These are phyloP conservation scores for Beauveria sp. DNA, from an alignment of 2,329 filamentous ascomycete species.

Conservation along the genomic window DNA sequence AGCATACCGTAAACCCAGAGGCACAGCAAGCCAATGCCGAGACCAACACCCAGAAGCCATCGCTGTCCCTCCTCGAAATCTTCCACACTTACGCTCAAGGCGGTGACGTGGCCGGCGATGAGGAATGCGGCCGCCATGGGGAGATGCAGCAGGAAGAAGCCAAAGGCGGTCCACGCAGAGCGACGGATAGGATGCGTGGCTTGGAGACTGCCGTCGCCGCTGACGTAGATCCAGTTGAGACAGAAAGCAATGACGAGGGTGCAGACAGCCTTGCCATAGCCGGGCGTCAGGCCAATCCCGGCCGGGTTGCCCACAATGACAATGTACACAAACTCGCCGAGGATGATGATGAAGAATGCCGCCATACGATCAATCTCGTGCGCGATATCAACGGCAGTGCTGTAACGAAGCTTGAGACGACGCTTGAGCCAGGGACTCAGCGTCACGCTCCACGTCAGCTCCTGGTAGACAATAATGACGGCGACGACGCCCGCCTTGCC, in stretches of 20 bases:
- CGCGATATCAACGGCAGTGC: slow-evolving; percentile 40
- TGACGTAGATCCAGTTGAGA: slow-evolving; percentile 42
- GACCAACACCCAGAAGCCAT: slow-evolving; percentile 40
- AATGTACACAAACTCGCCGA: slow-evolving; percentile 41
- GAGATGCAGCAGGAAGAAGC: slow-evolving; percentile 36
- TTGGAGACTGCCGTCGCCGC: slow-evolving; percentile 37
- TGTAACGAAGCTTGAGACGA: slow-evolving; percentile 33
- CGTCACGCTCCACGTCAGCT: slow-evolving; percentile 35
- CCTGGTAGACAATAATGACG: slow-evolving; percentile 33
- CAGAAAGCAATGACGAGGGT: slow-evolving; percentile 42
- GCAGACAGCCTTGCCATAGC: slow-evolving; percentile 37
- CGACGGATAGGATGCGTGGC: slow-evolving; percentile 37
- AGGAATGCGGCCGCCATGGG: slow-evolving; percentile 37
- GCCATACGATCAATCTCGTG: slow-evolving; percentile 43
- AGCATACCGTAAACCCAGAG: slow-evolving; percentile 35
- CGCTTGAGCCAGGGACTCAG: slow-evolving; percentile 37
- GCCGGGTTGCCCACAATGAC: slow-evolving; percentile 40
- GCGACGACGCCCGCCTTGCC: slow-evolving; percentile 35
- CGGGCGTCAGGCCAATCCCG: slow-evolving; percentile 34
- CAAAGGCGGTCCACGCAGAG: slow-evolving; percentile 35
- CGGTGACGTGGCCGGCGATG: slow-evolving; percentile 39
- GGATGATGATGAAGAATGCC: slow-evolving; percentile 44
- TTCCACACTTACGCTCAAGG: slow-evolving; percentile 29
- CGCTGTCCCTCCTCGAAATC: slow-evolving; percentile 34
- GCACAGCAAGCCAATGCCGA: slow-evolving; percentile 37